Conservation (phyloP, 2,329 filamentous ascomycete species). For the Alternaria burnsii region DNA sequence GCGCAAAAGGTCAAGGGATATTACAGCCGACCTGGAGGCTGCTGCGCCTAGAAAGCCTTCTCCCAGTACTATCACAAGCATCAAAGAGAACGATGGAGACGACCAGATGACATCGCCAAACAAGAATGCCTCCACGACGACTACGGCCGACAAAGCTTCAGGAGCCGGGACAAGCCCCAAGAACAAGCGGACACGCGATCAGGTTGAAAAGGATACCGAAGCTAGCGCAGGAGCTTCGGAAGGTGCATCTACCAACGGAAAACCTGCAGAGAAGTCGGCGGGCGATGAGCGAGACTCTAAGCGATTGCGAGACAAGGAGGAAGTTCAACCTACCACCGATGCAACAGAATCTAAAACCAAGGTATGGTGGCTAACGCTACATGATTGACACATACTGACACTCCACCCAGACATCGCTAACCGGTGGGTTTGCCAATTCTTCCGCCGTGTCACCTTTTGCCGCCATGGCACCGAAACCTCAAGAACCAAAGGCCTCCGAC, state of each 20-base stretch:
- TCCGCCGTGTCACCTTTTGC: conserved; percentile 60
- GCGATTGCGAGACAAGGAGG: conserved; percentile 46
- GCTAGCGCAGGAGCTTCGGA: conserved; percentile 17
- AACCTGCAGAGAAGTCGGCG: conserved; percentile 21
- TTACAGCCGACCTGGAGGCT: conserved; percentile 32
- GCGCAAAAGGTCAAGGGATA: conserved; percentile 59
- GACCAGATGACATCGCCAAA: conserved; percentile 37
- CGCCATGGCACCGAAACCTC: conserved; percentile 51
- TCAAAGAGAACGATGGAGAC: conserved; percentile 43
- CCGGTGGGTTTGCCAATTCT: conserved; percentile 56
- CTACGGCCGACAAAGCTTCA: conserved; percentile 17
- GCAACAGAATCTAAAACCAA: conserved; percentile 34
- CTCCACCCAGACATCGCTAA: conserved; percentile 39
- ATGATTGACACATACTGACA: conserved; percentile 17
- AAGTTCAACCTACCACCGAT: conserved; percentile 26
- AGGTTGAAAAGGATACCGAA: conserved; percentile 29
- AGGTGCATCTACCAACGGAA: conserved; percentile 25
- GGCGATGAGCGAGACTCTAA: conserved; percentile 48
- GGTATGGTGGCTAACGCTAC: conserved; percentile 21
- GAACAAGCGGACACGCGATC: conserved; percentile 57
- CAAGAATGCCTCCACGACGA: conserved; percentile 14
- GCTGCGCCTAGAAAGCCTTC: conserved; percentile 45
- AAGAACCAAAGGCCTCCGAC: conserved; percentile 33
- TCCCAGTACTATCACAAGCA: conserved; percentile 41
- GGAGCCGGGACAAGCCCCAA: conserved; percentile 53